Percentiles rank a stretch among this genome's conserved stretches.
phyloP scores from a whole-genome alignment of 306 rosid genomes.

The Trichosanthes truncata region DNA sequence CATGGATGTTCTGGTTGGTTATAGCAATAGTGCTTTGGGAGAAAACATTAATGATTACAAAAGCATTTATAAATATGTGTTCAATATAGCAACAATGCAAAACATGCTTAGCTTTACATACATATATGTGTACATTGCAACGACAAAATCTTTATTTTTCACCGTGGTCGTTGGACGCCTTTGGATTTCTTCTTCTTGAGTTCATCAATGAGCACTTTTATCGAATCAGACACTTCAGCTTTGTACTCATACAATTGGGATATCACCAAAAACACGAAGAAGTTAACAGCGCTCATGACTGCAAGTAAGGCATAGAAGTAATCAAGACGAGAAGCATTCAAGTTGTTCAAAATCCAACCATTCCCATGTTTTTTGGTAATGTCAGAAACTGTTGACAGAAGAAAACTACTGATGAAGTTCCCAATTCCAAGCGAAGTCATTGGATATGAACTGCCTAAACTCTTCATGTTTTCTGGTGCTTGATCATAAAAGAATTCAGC shows the following conservation, averaged over 20 bases:
- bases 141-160: no score
- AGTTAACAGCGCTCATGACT: constrained; percentile 18
- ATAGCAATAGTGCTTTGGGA: no score
- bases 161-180: neutral
- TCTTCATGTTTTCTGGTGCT: constrained; percentile 77
- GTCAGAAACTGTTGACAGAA: constrained; percentile 59
- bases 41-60: no score
- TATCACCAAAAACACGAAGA: constrained; percentile 22
- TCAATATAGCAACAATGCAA: no score
- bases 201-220: constrained; percentile 51
- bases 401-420: constrained; percentile 61
- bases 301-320: constrained; percentile 66
- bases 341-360: constrained; percentile 79
- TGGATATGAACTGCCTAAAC: constrained; percentile 64
- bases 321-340: constrained; percentile 74
- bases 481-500: no score
- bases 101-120: no score
- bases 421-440: constrained; percentile 74
- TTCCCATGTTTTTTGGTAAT: constrained; percentile 45
- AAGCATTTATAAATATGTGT: no score
- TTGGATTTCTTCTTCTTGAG: constrained; percentile 30
- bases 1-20: no score
- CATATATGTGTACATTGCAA: no score
- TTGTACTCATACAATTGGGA: constrained; percentile 49
- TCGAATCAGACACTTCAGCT: constrained; percentile 74